Conservation (phyloP, 2,329 filamentous ascomycete species). For the Arthrobotrys musiformis region DNA sequence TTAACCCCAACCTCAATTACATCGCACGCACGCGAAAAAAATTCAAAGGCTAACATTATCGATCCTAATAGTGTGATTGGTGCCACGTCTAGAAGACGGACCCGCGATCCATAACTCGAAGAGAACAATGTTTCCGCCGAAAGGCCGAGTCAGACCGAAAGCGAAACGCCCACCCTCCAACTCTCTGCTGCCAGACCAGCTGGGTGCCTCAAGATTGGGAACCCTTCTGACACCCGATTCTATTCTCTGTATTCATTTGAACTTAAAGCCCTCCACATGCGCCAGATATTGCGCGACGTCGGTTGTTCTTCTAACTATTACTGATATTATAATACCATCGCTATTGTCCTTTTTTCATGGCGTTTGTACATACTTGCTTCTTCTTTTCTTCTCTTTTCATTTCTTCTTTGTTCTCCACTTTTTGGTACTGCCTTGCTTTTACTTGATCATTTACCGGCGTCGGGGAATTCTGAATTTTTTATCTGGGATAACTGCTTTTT, state of each 20-base stretch:
- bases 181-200: background rate
- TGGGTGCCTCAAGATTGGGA: background rate
- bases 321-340: background rate
- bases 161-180: background rate
- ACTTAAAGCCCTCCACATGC: background rate
- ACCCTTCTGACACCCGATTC: background rate
- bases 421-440: background rate
- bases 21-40: background rate
- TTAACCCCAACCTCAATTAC: background rate
- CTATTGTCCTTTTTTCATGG: background rate
- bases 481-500: background rate
- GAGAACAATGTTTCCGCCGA: background rate
- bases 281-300: conserved; percentile 10
- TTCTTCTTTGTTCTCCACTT: background rate
- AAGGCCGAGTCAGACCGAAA: background rate
- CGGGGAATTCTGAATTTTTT: background rate
- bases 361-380: conserved; percentile 3
- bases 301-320: background rate
- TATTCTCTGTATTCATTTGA: conserved; percentile 6
- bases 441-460: conserved; percentile 30
- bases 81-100: conserved; percentile 29
- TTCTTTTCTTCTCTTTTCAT: background rate
- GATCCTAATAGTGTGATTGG: conserved; percentile 38
- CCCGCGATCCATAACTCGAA: background rate
- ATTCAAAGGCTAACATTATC: background rate